Conservation (phyloP, 768 basidiomycete genomes). For the Paxillus rubicundulus region DNA sequence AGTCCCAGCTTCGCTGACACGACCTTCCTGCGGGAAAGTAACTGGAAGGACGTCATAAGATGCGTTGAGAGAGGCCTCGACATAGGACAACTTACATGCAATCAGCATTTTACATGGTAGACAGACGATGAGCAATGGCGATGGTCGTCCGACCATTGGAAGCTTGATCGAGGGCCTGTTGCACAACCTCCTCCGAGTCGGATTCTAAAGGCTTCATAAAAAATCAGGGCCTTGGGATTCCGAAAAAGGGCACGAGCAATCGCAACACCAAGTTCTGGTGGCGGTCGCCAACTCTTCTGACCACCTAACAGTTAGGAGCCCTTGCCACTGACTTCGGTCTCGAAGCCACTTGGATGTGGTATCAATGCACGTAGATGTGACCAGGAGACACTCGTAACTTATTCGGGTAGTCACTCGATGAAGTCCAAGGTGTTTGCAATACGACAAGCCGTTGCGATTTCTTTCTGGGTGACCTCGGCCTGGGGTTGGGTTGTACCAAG, state of each 20-base stretch:
- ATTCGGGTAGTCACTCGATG: constrained; percentile 80
- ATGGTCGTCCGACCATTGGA: constrained; percentile 91
- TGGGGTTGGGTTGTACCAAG: constrained; percentile 81
- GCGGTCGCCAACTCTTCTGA: constrained; percentile 49
- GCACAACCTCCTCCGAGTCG: constrained; percentile 91
- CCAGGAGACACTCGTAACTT: constrained; percentile 26
- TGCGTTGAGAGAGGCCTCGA: background rate
- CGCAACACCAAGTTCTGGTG: constrained; percentile 63
- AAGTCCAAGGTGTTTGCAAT: constrained; percentile 92
- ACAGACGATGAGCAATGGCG: constrained; percentile 92
- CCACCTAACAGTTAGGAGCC: constrained; percentile 87
- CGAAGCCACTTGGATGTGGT: constrained; percentile 62
- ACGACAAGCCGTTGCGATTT: constrained; percentile 81
- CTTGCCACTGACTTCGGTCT: constrained; percentile 89
- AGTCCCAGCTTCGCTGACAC: constrained; percentile 81
- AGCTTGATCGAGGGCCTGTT: constrained; percentile 89
- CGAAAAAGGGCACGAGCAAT: constrained; percentile 91
- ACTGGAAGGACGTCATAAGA: constrained; percentile 35
- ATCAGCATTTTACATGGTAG: constrained; percentile 90
- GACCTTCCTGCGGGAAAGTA: constrained; percentile 90
- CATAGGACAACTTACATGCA: constrained; percentile 59
- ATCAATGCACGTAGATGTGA: constrained; percentile 6
- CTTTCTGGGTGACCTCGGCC: constrained; percentile 79
- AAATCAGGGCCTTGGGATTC: constrained; percentile 82
- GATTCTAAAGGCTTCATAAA: constrained; percentile 93